Conservation (phyloP, 192 early-diverging fungal species). For the Funneliformis geosporum region DNA sequence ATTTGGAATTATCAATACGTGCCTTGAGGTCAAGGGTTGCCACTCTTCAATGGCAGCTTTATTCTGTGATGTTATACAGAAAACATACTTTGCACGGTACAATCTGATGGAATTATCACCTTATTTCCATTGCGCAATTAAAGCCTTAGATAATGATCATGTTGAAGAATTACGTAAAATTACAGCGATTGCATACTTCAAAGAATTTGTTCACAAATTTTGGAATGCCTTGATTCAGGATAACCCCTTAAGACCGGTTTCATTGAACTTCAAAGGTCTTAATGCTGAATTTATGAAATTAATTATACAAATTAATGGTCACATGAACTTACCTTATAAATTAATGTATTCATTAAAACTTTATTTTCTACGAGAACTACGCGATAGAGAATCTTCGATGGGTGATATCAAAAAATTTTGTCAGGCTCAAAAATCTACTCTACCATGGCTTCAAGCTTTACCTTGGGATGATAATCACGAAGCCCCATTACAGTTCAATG, state of each 20-base stretch:
- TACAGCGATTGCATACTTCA: conserved; percentile 18
- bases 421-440: not conserved
- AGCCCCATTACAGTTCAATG: conserved; percentile 22
- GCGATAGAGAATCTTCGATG: not conserved
- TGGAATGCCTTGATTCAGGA: not conserved
- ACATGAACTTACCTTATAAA: not conserved
- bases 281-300: not conserved
- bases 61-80: conserved; percentile 28
- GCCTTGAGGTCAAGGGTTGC: not conserved
- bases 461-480: not conserved
- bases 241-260: not conserved
- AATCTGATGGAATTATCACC: not conserved
- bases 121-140: not conserved
- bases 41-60: conserved; percentile 10
- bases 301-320: not conserved
- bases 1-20: conserved; percentile 6
- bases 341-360: conserved; percentile 25
- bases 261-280: not conserved
- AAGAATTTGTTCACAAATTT: conserved; percentile 26
- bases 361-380: conserved; percentile 30
- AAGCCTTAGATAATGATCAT: not conserved
- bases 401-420: conserved; percentile 26
- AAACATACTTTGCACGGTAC: conserved; percentile 15
- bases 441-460: conserved; percentile 13
- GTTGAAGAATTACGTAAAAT: conserved; percentile 22